Evolutionary conservation across 176 grass and related monocot genomes (phyloP), one percentile per base, ranked within the genome.

Genomic region (Oryza longistaminata): DNA sequence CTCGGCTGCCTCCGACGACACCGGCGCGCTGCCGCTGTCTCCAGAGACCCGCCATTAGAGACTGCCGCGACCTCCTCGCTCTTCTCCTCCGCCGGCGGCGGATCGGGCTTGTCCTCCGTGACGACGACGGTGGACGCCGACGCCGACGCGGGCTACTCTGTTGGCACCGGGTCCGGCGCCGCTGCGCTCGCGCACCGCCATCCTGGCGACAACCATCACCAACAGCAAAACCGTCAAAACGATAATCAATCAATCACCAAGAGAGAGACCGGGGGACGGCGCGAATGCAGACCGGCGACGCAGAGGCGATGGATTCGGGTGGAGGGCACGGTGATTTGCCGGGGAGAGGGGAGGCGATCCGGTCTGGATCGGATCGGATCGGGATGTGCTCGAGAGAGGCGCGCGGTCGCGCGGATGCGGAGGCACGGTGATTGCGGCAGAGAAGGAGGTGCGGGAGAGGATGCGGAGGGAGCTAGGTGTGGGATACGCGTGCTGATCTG

Each of bases 101-200:
- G 3, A 9, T 82, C 80, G 75, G 89, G 89, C 85, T 90, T 90
- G 14, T 90, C 89, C 29, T 90, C 89, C 64, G 85, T 64, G 85
- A 90, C 64, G 64, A 80, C 62, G 80, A 52, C 19, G 62, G 80
- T 26, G 31, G 80, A 73, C 26, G 55, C 70, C 22, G 66, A 82
- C 3, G 42, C 42, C 9, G 83, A 52, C 49, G 15, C 42, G 9
- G 88, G 80, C 61, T 75, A 84, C 33, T 90, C 75, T 61, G 80
- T 83, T 3, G 85, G 80, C 70, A 79, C 75, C 62, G 85, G 70
- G 29, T 87, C 80, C 10, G 89, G 80, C 48, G 11, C 27, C 11
- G 74, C 19, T 37, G 84, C 46, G 29, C 68, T 39, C 60, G 80
- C 80, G 70, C 80, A 83, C 3, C 75, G 89, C 89, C 84, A 90